Percentiles rank a stretch among this genome's conserved stretches.
phyloP scores from a whole-genome alignment of 192 early-diverging fungal genomes.

The Phlyctochytrium planicorne region DNA sequence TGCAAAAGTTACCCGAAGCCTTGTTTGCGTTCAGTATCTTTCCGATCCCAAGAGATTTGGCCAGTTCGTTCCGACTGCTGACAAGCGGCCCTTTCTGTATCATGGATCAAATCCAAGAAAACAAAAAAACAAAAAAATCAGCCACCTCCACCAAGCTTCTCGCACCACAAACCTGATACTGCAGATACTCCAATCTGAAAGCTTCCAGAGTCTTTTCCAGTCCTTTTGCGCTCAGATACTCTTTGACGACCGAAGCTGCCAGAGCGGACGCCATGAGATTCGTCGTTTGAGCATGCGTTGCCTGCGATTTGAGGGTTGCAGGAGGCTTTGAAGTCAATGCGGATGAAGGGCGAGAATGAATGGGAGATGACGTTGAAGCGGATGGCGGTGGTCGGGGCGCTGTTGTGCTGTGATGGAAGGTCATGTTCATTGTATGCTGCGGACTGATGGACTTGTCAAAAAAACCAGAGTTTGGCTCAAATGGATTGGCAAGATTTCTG shows the following conservation, averaged over 20 bases:
- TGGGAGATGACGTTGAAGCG: too few species aligned
- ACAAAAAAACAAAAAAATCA: too few species aligned
- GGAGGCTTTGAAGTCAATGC: too few species aligned
- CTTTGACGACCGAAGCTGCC: conserved; percentile 22
- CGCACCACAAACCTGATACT: conserved; percentile 32
- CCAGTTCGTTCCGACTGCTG: conserved; percentile 20
- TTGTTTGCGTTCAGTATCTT: conserved; percentile 30
- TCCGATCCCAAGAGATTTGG: conserved; percentile 22
- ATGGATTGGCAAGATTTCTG: too few species aligned
- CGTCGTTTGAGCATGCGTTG: not conserved
- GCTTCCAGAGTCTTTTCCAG: conserved; percentile 29
- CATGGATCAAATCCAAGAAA: conserved; percentile 4
- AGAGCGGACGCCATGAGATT: conserved; percentile 6
- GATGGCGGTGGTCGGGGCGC: too few species aligned
- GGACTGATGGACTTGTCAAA: too few species aligned
- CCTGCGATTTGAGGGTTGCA: not conserved
- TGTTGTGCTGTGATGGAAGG: too few species aligned
- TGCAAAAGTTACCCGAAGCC: conserved; percentile 18
- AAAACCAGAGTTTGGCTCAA: too few species aligned
- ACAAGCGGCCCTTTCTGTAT: conserved; percentile 19
- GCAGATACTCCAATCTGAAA: conserved; percentile 27
- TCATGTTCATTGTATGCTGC: too few species aligned
- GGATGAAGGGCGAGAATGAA: too few species aligned
- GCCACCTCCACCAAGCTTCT: too few species aligned
- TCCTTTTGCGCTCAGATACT: conserved; percentile 29